Evolutionary conservation across 306 rosid genomes (phyloP).

Genomic region (Cicer cuneatum): DNA sequence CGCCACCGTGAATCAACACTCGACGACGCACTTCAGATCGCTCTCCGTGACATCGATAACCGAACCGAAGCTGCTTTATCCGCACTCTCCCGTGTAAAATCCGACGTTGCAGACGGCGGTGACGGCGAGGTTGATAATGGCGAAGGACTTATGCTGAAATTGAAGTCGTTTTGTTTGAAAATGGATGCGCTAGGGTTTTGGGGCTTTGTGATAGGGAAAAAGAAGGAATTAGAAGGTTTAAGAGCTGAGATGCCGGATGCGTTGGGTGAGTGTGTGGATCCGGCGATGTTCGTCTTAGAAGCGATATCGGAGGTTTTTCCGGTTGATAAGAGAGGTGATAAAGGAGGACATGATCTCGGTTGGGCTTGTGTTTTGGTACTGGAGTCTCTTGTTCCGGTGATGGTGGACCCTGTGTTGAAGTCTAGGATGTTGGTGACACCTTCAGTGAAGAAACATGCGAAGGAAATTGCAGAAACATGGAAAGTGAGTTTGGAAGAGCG

Average conservation of each 20-base stretch:
- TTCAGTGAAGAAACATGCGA: slow-evolving; percentile 69
- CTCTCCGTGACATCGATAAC: slow-evolving; percentile 66
- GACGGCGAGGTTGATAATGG: slow-evolving; percentile 75
- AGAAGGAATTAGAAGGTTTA: slow-evolving; percentile 81
- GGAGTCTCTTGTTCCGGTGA: slow-evolving; percentile 82
- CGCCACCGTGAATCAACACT: slow-evolving; percentile 81
- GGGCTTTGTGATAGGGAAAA: slow-evolving; percentile 74
- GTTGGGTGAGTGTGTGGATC: slow-evolving; percentile 79
- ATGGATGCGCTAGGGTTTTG: slow-evolving; percentile 84
- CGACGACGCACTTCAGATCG: slow-evolving; percentile 73
- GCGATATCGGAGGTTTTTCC: slow-evolving; percentile 94
- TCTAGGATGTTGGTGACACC: slow-evolving; percentile 89
- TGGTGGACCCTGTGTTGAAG: slow-evolving; percentile 79
- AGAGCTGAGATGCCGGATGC: slow-evolving; percentile 77
- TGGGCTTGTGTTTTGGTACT: slow-evolving; percentile 95
- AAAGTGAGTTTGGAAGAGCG: slow-evolving; percentile 88
- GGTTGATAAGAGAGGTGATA: slow-evolving; percentile 74
- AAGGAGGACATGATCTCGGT: slow-evolving; percentile 74
- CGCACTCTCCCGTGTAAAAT: not conserved
- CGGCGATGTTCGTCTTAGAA: slow-evolving; percentile 85
- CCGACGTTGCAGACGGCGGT: not conserved
- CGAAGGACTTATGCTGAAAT: slow-evolving; percentile 63
- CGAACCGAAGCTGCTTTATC: slow-evolving; percentile 63
- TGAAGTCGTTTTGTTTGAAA: slow-evolving; percentile 68
- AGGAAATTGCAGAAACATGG: slow-evolving; percentile 86